Base-by-base conservation (phyloP, 2,329 filamentous ascomycete species). In the Catunica adiposa region DNA sequence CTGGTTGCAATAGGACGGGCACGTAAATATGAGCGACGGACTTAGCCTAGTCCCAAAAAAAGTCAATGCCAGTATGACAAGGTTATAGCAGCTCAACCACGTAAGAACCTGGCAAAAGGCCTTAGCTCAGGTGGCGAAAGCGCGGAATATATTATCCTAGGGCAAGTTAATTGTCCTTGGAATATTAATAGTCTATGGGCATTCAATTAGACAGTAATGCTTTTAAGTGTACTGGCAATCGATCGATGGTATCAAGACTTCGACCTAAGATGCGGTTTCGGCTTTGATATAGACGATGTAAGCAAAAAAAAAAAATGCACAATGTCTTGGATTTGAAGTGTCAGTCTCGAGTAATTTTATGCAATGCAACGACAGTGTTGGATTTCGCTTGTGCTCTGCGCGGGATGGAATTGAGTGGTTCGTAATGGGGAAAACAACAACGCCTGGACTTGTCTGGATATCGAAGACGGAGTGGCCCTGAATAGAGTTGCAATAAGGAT, bases 51-150 rank as follows among this genome's bases (percentile, higher is more conserved):
- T n/a, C 22, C 50, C 50, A 15, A 37, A 38, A 51, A 51, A 40
- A 37, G 50, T 52, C 31, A 52, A 38, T 15, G 50, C 50, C 23
- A 52, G 50, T 38, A 52, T n/a, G n/a, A 52, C 50, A 52, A 52
- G 50, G 50, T 52, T 52, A 20, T 52, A 52, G 31, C 29, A 1
- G 17, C 20, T 22, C 29, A 34, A 3, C 17, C 31, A 38, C 31
- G 31, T 25, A 51, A 51, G 14, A 38, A 51, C 9, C 26, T 31
- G 31, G 46, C 52, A 51, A 51, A 46, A 51, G 46, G 8, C 9
- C 34, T 31, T 15, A 53, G 34, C 20, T 52, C 40, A 55, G n/a
- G 26, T 44, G 26, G 46, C 42, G 40, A 47, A 47, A 31, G 26
- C 42, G 53, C 40, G 34, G 17, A 29, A 55, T 38, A 26, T 25